Conservation (phyloP, 805 yeast genomes). For the Zygosaccharomyces kombuchaensis region DNA sequence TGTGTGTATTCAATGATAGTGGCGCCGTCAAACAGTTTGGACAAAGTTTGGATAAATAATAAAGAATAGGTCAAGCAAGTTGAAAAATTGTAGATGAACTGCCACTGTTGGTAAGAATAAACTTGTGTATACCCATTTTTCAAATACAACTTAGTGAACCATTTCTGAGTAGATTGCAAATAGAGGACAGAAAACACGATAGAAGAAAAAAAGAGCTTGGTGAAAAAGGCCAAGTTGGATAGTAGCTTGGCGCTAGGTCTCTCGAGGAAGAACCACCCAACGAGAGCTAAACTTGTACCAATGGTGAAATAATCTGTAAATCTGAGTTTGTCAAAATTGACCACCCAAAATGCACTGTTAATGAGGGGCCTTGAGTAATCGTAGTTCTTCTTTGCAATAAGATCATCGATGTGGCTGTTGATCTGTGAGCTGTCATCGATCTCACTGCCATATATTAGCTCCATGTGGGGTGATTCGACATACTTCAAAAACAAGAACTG, state of each 20-base stretch:
- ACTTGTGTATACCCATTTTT: constrained; percentile 60
- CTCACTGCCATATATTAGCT: constrained; percentile 62
- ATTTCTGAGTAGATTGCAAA: constrained; percentile 55
- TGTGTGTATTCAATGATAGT: constrained; percentile 32
- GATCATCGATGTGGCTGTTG: constrained; percentile 33
- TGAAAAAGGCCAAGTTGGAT: constrained; percentile 40
- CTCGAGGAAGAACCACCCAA: constrained; percentile 33
- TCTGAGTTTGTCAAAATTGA: constrained; percentile 60
- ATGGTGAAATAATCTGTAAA: constrained; percentile 56
- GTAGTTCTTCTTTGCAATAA: constrained; percentile 38
- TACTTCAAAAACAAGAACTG: constrained; percentile 71
- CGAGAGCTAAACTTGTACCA: constrained; percentile 41
- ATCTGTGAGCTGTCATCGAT: constrained; percentile 35
- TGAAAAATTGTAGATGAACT: constrained; percentile 51
- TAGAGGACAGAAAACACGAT: constrained; percentile 49
- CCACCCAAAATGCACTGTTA: constrained; percentile 41
- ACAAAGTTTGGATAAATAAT: constrained; percentile 38
- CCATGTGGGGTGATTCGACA: constrained; percentile 85
- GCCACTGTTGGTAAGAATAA: constrained; percentile 70
- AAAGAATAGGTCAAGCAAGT: constrained; percentile 56
- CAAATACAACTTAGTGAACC: constrained; percentile 61
- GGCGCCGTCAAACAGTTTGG: constrained; percentile 28
- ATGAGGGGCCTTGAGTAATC: constrained; percentile 53
- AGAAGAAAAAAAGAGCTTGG: constrained; percentile 49
- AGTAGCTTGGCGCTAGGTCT: constrained; percentile 26